A percentile compares a stretch with the other conserved stretches of the same genome.
Conservation (phyloP, 164 flowering plant genomes). For the Sextonia rubra region DNA sequence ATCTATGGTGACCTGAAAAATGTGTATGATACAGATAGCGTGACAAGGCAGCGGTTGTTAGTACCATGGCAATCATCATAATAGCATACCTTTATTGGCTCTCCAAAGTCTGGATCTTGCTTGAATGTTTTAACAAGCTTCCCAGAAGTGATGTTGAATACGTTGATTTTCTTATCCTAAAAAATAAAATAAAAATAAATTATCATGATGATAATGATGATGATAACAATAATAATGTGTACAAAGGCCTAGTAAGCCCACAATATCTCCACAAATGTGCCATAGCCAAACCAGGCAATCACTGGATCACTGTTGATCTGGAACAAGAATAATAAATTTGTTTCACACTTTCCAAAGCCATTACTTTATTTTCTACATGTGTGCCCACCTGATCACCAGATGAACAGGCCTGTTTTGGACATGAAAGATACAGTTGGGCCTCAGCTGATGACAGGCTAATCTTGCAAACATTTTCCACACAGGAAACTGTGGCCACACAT, state of each 20-base stretch:
- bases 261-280: background rate
- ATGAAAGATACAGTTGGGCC: background rate
- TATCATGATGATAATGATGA: too few relatives aligned
- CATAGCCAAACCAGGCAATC: background rate
- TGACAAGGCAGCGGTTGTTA: background rate
- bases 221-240: background rate
- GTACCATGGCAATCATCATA: slow-evolving; percentile 7
- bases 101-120: slow-evolving; percentile 49
- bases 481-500: background rate
- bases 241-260: background rate
- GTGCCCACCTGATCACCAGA: background rate
- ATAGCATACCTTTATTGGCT: slow-evolving; percentile 58
- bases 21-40: background rate
- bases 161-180: slow-evolving; percentile 67
- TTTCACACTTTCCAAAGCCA: background rate
- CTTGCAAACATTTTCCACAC: background rate
- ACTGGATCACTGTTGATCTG: background rate
- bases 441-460: background rate
- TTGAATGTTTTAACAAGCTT: slow-evolving; percentile 52
- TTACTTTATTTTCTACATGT: background rate
- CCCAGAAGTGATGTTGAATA: slow-evolving; percentile 46
- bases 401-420: background rate
- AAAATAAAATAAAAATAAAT: slow-evolving; percentile 1
- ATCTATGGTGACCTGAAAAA: slow-evolving; percentile 52
- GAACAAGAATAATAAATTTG: background rate